These are phyloP conservation scores for Venturia pyrina DNA, from an alignment of 2,329 filamentous ascomycete genomes.

Conservation along the genomic window DNA sequence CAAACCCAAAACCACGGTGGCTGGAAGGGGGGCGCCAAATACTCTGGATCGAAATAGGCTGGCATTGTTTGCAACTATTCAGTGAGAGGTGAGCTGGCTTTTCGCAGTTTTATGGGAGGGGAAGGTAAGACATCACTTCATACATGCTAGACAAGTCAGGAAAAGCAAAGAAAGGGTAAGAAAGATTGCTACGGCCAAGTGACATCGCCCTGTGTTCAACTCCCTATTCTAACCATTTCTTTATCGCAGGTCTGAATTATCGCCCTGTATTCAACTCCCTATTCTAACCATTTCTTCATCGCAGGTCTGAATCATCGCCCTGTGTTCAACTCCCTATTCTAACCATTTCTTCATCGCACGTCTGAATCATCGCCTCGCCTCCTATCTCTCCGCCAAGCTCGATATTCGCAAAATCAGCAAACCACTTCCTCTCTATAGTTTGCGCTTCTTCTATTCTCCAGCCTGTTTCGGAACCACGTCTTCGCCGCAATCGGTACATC, in stretches of 20 bases:
- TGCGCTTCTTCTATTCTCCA: not conserved
- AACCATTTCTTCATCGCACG: no score
- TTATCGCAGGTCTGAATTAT: not conserved
- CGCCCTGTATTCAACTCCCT: not conserved
- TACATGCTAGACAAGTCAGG: not conserved
- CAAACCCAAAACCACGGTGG: not conserved
- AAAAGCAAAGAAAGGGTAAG: not conserved
- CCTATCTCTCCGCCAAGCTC: not conserved
- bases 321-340: no score
- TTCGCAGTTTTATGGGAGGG: not conserved
- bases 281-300: not conserved
- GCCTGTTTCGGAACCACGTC: not conserved
- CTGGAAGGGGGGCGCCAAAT: not conserved
- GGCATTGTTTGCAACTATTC: not conserved
- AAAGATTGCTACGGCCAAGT: not conserved
- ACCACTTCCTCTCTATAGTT: not conserved
- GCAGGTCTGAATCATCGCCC: not conserved
- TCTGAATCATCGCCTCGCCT: not conserved
- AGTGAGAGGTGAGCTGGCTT: not conserved
- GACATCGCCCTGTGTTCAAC: not conserved
- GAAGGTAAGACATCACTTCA: not conserved
- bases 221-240: not conserved
- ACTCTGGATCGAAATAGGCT: not conserved
- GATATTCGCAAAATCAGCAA: not conserved
- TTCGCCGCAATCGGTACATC: not conserved